Evolutionary conservation across 371 early-diverging fungal species (phyloP).

Genomic region (Mortierella sp.): DNA sequence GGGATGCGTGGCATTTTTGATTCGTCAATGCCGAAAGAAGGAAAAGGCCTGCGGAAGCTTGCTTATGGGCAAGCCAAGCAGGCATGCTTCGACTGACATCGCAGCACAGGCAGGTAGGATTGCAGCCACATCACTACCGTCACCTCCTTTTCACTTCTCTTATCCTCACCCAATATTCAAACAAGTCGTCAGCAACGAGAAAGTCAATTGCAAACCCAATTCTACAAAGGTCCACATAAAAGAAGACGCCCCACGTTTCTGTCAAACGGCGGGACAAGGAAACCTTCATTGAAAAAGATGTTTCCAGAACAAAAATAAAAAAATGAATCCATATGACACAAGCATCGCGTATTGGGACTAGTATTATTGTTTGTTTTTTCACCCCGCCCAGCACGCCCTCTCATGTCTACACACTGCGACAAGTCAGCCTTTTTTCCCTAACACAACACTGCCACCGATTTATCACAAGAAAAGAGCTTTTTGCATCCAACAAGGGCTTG

Average conservation of each 20-base stretch:
- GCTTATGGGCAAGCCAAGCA: too few species aligned
- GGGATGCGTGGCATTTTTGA: background rate
- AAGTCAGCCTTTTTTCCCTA: background rate
- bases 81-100: too few species aligned
- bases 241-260: background rate
- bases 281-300: background rate
- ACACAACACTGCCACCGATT: background rate
- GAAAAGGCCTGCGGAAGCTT: too few species aligned
- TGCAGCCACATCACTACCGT: too few species aligned
- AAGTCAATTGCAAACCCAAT: background rate
- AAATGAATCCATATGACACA: slow-evolving; percentile 1
- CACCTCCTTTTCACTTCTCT: too few species aligned
- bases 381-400: too few species aligned
- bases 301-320: background rate
- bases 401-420: too few species aligned
- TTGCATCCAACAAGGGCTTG: too few species aligned
- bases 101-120: too few species aligned
- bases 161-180: too few species aligned
- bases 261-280: background rate
- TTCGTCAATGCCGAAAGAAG: background rate
- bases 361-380: background rate
- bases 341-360: background rate
- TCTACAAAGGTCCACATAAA: background rate
- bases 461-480: background rate
- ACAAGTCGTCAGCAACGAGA: background rate